These are phyloP conservation scores for Phalaenopsis aphrodite DNA, from an alignment of 106 monocot species.

Conservation along the genomic window DNA sequence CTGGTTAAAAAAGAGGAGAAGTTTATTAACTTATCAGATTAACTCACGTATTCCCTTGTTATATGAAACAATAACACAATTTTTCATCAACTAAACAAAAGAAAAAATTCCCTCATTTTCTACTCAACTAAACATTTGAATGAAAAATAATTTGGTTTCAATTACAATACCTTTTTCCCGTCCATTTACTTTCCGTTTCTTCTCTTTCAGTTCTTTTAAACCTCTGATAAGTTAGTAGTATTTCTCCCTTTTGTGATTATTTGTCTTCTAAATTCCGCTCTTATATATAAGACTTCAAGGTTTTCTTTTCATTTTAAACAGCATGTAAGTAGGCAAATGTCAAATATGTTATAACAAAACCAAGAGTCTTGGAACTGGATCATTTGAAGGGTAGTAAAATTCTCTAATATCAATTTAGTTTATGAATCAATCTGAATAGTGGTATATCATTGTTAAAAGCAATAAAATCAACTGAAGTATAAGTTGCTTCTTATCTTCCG, in stretches of 20 bases:
- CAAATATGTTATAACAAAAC: neutral
- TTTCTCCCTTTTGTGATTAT: neutral
- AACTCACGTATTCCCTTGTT: neutral
- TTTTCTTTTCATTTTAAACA: neutral
- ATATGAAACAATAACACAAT: neutral
- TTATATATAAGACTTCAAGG: neutral
- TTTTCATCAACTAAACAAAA: neutral
- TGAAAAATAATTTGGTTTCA: too few species aligned
- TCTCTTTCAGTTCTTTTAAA: conserved; percentile 1
- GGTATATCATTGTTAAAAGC: neutral
- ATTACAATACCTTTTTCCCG: neutral
- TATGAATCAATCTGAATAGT: neutral
- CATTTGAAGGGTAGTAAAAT: neutral
- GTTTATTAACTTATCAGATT: neutral
- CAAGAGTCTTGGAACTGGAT: neutral
- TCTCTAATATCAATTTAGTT: neutral
- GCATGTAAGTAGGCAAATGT: neutral
- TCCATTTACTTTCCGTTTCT: neutral
- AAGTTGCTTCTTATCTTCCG: neutral
- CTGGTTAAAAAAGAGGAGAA: neutral
- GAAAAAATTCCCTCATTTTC: neutral
- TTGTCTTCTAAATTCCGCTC: neutral
- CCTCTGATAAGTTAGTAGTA: neutral
- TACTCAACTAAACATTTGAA: neutral
- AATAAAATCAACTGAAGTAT: neutral